A percentile compares a stretch with the other conserved stretches of the same genome.
These are phyloP conservation scores for Hypomontagnella monticulosa DNA, from an alignment of 495 filamentous ascomycete genomes.

Conservation along the genomic window DNA sequence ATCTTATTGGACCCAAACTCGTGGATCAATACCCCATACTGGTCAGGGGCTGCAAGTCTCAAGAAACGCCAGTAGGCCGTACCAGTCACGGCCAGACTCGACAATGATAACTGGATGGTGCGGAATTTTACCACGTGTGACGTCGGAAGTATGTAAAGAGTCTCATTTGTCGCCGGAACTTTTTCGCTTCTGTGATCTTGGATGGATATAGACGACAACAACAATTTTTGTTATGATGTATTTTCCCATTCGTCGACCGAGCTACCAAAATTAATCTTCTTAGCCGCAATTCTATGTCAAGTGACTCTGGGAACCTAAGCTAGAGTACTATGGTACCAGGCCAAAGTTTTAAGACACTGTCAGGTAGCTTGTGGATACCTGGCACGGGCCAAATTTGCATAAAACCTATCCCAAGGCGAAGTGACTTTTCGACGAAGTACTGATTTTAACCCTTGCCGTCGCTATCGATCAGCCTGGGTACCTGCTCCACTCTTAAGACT, in stretches of 20 bases:
- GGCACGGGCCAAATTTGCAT: no score
- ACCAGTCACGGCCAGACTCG: neutral
- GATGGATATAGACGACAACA: constrained; percentile 13
- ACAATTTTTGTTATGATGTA: constrained; percentile 22
- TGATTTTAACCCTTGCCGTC: no score
- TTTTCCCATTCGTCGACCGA: constrained; percentile 29
- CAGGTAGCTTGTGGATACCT: no score
- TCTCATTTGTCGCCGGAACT: constrained; percentile 35
- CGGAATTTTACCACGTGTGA: constrained; percentile 14
- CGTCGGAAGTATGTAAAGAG: constrained; percentile 24
- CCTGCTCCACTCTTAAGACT: no score
- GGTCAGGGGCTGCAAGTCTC: constrained; percentile 31
- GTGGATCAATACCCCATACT: constrained; percentile 15
- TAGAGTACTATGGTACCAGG: no score
- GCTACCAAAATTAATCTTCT: constrained; percentile 10
- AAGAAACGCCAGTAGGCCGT: constrained; percentile 12
- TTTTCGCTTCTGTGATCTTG: constrained; percentile 14
- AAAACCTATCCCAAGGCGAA: no score
- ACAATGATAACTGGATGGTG: constrained; percentile 15
- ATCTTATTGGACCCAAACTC: constrained; percentile 24
- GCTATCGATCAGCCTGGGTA: no score
- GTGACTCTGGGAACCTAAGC: constrained; percentile 26
- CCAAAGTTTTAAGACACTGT: no score
- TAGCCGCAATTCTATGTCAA: constrained; percentile 21
- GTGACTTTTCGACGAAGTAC: no score